Percentiles rank a stretch among this genome's conserved stretches.
These are phyloP conservation scores for Scutellaria baicalensis DNA, from an alignment of 257 asterid genomes.

Conservation along the genomic window DNA sequence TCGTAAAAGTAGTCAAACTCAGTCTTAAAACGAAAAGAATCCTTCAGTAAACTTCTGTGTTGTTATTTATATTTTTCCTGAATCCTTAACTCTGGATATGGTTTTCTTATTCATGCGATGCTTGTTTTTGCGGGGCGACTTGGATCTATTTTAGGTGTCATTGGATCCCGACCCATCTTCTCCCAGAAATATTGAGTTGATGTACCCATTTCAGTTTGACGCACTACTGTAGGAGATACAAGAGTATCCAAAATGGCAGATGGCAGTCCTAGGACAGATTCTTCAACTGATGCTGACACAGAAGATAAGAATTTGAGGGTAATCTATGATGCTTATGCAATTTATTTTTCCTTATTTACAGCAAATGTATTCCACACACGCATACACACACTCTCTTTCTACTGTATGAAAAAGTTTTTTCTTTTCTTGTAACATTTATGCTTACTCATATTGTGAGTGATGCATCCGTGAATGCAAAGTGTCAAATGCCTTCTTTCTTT, in stretches of 20 bases:
- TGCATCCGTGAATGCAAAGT: background rate
- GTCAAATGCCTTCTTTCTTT: background rate
- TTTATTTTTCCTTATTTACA: background rate
- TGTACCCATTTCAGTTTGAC: conserved; percentile 13
- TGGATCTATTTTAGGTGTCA: background rate
- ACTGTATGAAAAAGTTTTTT: background rate
- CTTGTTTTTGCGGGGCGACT: conserved; percentile 1
- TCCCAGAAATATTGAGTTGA: conserved; percentile 15
- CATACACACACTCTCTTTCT: no score
- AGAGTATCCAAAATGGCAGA: conserved; percentile 54
- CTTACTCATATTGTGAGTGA: background rate
- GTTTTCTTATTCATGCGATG: background rate
- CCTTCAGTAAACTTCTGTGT: background rate
- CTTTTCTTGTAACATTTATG: background rate
- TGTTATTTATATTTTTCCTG: background rate
- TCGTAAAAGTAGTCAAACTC: background rate
- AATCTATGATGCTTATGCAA: background rate
- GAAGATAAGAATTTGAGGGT: conserved; percentile 74
- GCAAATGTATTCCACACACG: no score
- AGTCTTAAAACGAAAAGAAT: background rate
- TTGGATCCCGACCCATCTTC: conserved; percentile 5
- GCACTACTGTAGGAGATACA: conserved; percentile 16
- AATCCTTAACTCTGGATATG: background rate
- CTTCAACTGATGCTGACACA: conserved; percentile 88
- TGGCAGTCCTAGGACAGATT: conserved; percentile 77